Evolutionary conservation across 306 rosid genomes (phyloP).

Genomic region (Vicia faba): DNA sequence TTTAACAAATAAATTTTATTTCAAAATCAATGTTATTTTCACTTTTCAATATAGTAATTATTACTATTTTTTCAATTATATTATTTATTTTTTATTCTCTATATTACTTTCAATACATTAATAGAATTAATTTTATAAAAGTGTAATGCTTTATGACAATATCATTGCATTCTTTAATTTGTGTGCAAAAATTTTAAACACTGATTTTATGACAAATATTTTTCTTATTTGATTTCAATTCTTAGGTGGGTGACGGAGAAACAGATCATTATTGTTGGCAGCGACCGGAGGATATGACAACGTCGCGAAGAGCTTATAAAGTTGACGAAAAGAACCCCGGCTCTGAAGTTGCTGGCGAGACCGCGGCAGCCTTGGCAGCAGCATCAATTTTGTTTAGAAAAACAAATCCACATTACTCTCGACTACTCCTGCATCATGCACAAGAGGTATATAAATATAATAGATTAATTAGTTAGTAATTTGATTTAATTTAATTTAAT

Average conservation of each 20-base stretch:
- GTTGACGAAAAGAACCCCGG: slow-evolving; percentile 66
- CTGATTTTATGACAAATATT: no score
- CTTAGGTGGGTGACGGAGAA: slow-evolving; percentile 82
- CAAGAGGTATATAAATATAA: slow-evolving; percentile 48
- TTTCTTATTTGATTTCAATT: not conserved
- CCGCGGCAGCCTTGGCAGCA: slow-evolving; percentile 73
- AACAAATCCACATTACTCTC: slow-evolving; percentile 77
- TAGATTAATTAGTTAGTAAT: not conserved
- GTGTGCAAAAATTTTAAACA: no score
- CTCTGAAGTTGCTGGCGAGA: slow-evolving; percentile 76
- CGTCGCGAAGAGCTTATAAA: slow-evolving; percentile 72
- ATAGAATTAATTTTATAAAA: no score
- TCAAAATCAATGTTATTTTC: no score
- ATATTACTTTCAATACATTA: no score
- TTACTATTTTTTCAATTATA: no score
- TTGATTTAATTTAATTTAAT: not conserved
- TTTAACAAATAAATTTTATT: no score
- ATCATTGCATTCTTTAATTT: no score
- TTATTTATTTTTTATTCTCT: no score
- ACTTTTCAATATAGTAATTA: no score
- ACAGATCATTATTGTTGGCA: slow-evolving; percentile 96
- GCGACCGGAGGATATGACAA: slow-evolving; percentile 87
- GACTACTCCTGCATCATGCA: slow-evolving; percentile 78
- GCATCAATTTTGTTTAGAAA: slow-evolving; percentile 73
- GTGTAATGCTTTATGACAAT: no score